Base-by-base conservation (phyloP, 768 basidiomycete genomes). In the Mycena haematopus region DNA sequence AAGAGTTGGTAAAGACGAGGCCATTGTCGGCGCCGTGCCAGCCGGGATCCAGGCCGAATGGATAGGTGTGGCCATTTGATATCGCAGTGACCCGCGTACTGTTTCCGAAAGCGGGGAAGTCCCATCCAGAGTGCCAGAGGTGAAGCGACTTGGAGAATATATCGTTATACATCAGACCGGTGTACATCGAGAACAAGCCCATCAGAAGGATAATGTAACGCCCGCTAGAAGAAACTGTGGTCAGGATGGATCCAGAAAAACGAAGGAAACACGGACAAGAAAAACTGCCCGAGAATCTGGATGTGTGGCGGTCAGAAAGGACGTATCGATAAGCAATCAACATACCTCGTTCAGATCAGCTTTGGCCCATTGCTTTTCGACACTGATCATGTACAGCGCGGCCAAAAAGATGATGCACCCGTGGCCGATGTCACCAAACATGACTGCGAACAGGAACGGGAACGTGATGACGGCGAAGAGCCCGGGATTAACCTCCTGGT, bases 351-450 rank as follows among this genome's bases (percentile, higher is more conserved):
- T 91, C 24, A 95, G 79, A 65, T 89, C 87, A 19, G 77, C 77
- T 72, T 88, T 92, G 5, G 84, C 88, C 72, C 94, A 82, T 71
- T 85, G 88, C 75, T 84, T 87, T 78, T 99, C 97, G n/a, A 84
- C 80, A 57, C 90, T 58, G 72, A 98, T 94, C 93, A 99, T 95
- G 61, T 85, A 87, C 2, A 89, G 60, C 3, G 93, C 96, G 19
- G 89, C 86, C 44, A 83, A 71, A 65, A 91, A 83, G 69, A 93
- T 91, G 71, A 99, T 87, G 63, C 86, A 79, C 31, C 95, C 97
- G 77, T 99, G 97, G 3, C 97, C 97, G 71, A 99, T 92, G 76
- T 99, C 97, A 70, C 97, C 97, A 73, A 99, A 99, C 97, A 99
- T 99, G 78, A 99, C 93, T 6, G 95, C 96, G 70, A 99, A 99